Evolutionary conservation across 345 rosid species (phyloP).

Genomic region (Salix dunnii): DNA sequence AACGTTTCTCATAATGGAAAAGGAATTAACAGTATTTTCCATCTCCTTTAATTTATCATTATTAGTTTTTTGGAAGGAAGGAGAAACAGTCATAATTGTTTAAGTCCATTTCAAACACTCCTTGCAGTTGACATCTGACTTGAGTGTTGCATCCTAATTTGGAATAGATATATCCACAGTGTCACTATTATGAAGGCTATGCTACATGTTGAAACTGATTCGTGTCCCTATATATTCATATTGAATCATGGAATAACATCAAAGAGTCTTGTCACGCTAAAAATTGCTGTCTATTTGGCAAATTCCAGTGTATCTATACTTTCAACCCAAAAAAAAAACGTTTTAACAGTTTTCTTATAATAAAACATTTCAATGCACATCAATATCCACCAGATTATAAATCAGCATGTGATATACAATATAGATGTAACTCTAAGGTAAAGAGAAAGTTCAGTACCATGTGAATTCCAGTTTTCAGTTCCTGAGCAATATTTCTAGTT

Average conservation of each 20-base stretch:
- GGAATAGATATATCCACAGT: too few relatives aligned
- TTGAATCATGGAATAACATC: not conserved
- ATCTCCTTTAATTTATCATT: too few relatives aligned
- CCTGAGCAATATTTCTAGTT: conserved; percentile 54
- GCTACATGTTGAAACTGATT: too few relatives aligned
- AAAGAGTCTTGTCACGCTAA: not conserved
- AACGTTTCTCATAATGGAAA: not conserved
- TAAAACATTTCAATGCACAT: not conserved
- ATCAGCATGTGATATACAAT: not conserved
- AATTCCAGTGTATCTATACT: not conserved
- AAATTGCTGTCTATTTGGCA: not conserved
- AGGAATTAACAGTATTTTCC: not conserved
- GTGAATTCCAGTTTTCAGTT: conserved; percentile 64
- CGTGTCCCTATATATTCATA: too few relatives aligned
- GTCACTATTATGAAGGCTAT: too few relatives aligned
- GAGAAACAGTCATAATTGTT: too few relatives aligned
- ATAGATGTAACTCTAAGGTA: not conserved
- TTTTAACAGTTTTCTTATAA: not conserved
- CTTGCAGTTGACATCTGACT: too few relatives aligned
- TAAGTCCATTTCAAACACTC: too few relatives aligned
- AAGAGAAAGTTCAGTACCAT: conserved; percentile 41
- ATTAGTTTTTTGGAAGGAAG: too few relatives aligned
- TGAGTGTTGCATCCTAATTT: too few relatives aligned
- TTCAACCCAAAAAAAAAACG: not conserved
- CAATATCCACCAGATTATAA: not conserved